phyloP scores from a whole-genome alignment of 163 green algal genomes.

The Chlamydomonas reinhardtii region DNA sequence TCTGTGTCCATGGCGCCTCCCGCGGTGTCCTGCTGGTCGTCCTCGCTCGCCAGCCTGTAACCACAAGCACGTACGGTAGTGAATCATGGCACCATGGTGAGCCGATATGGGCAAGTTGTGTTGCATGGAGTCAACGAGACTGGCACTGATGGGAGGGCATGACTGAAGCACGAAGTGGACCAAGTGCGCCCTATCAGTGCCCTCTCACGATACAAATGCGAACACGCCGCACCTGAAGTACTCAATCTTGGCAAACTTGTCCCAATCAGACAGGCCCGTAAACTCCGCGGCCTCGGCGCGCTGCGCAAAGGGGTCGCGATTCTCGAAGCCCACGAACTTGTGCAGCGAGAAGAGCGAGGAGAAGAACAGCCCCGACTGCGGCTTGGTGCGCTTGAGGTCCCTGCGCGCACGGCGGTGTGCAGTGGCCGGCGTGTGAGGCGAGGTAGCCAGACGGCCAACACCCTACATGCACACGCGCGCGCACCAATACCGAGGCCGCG shows the following conservation, averaged over 20 bases:
- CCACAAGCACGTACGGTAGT: no score
- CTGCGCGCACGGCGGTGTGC: background rate
- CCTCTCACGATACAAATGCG: no score
- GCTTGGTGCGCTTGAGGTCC: slow-evolving; percentile 84
- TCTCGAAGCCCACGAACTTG: slow-evolving; percentile 97
- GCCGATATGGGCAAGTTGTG: no score
- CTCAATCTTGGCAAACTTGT: slow-evolving; percentile 64
- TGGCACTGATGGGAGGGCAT: no score
- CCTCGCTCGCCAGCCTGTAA: slow-evolving; percentile 86
- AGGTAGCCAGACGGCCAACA: background rate
- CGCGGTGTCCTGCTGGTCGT: slow-evolving; percentile 85
- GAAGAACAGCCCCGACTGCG: slow-evolving; percentile 92
- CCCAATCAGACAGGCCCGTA: slow-evolving; percentile 54
- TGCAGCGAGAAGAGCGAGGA: slow-evolving; percentile 99
- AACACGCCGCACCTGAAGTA: slow-evolving; percentile 52
- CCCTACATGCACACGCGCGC: no score
- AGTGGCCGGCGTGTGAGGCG: background rate
- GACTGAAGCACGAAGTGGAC: no score
- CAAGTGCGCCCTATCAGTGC: no score
- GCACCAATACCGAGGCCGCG: no score
- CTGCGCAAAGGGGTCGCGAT: slow-evolving; percentile 93
- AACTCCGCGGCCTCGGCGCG: slow-evolving; percentile 72
- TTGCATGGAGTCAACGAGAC: no score
- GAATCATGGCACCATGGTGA: background rate
- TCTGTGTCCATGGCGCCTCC: slow-evolving; percentile 52